Base-by-base conservation (phyloP, 179 eudicot species). In the Carnegiea gigantea region DNA sequence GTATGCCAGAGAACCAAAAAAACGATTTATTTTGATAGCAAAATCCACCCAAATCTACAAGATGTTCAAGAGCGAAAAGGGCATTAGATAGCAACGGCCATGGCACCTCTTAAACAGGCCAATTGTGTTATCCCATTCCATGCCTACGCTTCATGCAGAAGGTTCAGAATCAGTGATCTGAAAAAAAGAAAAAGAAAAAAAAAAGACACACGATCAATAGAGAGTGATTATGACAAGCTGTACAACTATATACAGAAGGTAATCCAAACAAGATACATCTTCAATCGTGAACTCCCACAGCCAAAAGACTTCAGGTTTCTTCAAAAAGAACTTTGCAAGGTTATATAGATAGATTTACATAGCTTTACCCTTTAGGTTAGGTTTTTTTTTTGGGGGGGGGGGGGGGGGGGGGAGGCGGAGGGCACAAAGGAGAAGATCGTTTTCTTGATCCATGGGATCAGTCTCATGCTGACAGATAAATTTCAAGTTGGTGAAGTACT, bases 71-170 rank as follows among this genome's bases (percentile, higher is more conserved):
- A 15, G 23, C 60, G 30, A 40, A 60, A 67, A 62, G 44, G 77
- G 51, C 49, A 77, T 44, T 77, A 84, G 57, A 81, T 76, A 77
- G 72, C 68, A 67, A 81, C 67, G 49, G 81, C 80, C 80, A 77
- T 64, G 86, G 78, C 86, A 84, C 81, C 78, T 59, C 3, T 81
- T 78, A 23, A 78, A 84, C 77, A 78, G 82, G 84, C 83, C 84
- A 84, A 54, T 65, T 78, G 82, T 54, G 75, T 78, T 74, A 81
- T 80, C 75, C 38, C 80, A 77, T 53, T 75, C 48, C 74, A 79
- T 81, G 77, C 84, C 74, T 80, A 38, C 21, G 40, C 64, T 72
- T 67, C 72, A 70, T 17, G 43, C 21, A 51, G 30, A 73, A 26
- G 72, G 72, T 43, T 70, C 72, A 54, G 75, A 53, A 40, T n/a